Evolutionary conservation across 1,284 basidiomycete genomes (phyloP).

Genomic region (Malassezia globosa): DNA sequence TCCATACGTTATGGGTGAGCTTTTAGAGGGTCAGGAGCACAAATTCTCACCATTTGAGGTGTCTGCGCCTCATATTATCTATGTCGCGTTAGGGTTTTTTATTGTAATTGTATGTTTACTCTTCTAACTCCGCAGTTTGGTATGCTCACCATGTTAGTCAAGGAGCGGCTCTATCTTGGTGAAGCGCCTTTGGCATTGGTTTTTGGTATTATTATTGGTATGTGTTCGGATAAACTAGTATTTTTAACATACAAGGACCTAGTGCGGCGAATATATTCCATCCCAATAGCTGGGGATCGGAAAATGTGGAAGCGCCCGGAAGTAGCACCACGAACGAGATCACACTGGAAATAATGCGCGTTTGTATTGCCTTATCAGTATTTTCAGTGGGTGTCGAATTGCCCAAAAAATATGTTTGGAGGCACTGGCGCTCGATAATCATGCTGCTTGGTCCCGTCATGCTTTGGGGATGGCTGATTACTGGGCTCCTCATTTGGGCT

Average conservation of each 20-base stretch:
- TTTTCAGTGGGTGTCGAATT: constrained; percentile 82
- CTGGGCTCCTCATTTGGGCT: constrained; percentile 52
- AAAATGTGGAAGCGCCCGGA: constrained; percentile 50
- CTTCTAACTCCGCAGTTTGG: constrained; percentile 57
- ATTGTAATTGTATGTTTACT: constrained; percentile 25
- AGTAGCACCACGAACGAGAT: constrained; percentile 59
- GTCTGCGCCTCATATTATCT: constrained; percentile 39
- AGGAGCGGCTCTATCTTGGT: constrained; percentile 86
- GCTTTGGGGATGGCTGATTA: constrained; percentile 74
- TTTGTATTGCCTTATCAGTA: constrained; percentile 90
- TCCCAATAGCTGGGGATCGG: constrained; percentile 67
- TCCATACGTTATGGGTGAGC: constrained; percentile 4
- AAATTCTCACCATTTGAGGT: constrained; percentile 42
- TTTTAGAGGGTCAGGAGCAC: constrained; percentile 13
- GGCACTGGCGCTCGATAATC: constrained; percentile 77
- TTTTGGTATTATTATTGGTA: constrained; percentile 74
- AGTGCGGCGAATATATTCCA: constrained; percentile 75
- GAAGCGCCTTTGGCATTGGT: constrained; percentile 92
- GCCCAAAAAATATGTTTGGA: constrained; percentile 59
- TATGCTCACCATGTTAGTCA: constrained; percentile 84
- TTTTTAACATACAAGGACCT: constrained; percentile 51
- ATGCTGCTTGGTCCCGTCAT: constrained; percentile 80
- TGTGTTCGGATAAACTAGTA: too few relatives aligned
- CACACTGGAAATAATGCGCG: constrained; percentile 70
- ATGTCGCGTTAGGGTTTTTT: constrained; percentile 41